Evolutionary conservation across 345 rosid genomes (phyloP).

Genomic region (Camelina sativa): DNA sequence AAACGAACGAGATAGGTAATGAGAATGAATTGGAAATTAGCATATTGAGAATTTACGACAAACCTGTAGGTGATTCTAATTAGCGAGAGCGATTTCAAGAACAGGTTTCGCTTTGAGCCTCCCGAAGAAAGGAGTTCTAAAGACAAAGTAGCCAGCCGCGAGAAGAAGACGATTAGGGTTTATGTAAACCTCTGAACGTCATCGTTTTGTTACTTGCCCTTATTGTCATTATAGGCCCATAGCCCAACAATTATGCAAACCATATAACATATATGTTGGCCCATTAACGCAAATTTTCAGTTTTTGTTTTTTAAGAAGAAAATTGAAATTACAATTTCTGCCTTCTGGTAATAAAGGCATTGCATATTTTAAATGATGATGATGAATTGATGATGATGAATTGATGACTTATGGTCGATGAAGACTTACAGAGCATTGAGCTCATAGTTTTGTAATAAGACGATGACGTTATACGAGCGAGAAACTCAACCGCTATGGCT

Average conservation of each 20-base stretch:
- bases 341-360: too few species aligned
- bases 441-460: not conserved
- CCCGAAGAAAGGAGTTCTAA: not conserved
- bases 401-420: too few species aligned
- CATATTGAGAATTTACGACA: not conserved
- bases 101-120: constrained; percentile 21
- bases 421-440: not conserved
- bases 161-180: constrained; percentile 28
- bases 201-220: not conserved
- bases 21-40: not conserved
- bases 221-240: not conserved
- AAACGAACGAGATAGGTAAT: not conserved
- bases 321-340: too few species aligned
- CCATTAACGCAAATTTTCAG: too few species aligned
- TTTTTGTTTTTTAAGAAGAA: too few species aligned
- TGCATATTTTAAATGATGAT: too few species aligned
- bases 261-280: too few species aligned
- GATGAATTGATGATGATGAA: too few species aligned
- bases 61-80: constrained; percentile 30
- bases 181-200: not conserved
- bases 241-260: too few species aligned
- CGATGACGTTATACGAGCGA: constrained; percentile 22
- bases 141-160: not conserved
- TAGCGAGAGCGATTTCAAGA: not conserved
- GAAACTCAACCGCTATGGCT: constrained; percentile 50